phyloP scores from a whole-genome alignment of 768 basidiomycete species.

The Ramaria sp. region DNA sequence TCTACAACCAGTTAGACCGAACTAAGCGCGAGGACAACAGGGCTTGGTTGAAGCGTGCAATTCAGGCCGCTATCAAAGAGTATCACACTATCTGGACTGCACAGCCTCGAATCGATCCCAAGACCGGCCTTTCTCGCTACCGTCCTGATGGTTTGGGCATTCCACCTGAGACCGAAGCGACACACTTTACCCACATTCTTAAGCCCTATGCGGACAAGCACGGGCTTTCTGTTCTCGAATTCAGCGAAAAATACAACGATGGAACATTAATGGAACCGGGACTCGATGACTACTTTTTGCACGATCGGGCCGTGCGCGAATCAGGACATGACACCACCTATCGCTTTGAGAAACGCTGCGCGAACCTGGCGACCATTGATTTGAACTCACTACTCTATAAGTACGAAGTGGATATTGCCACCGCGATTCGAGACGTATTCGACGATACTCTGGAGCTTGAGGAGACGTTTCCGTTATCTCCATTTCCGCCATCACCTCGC shows the following conservation, averaged over 20 bases:
- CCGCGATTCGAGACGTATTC: conserved; percentile 91
- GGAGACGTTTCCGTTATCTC: conserved; percentile 82
- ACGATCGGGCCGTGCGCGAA: conserved; percentile 94
- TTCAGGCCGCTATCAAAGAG: conserved; percentile 96
- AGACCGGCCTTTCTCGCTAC: conserved; percentile 90
- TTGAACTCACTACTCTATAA: conserved; percentile 94
- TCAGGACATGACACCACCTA: conserved; percentile 96
- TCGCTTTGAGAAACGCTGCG: conserved; percentile 94
- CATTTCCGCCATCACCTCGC: conserved; percentile 79
- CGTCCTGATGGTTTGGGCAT: conserved; percentile 92
- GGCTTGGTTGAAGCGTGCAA: conserved; percentile 88
- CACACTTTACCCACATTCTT: conserved; percentile 95
- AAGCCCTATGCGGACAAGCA: conserved; percentile 91
- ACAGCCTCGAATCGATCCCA: conserved; percentile 87
- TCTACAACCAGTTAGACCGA: conserved; percentile 91
- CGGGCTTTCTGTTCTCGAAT: conserved; percentile 89
- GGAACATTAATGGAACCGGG: conserved; percentile 73
- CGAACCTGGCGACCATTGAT: conserved; percentile 94
- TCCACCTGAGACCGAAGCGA: conserved; percentile 97
- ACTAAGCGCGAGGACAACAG: conserved; percentile 73
- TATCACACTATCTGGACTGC: conserved; percentile 98
- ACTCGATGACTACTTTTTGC: conserved; percentile 95
- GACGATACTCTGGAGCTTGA: conserved; percentile 87
- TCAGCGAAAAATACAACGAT: conserved; percentile 92
- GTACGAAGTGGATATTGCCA: conserved; percentile 98